Evolutionary conservation across 306 rosid genomes (phyloP).

Genomic region (Rosa rugosa): DNA sequence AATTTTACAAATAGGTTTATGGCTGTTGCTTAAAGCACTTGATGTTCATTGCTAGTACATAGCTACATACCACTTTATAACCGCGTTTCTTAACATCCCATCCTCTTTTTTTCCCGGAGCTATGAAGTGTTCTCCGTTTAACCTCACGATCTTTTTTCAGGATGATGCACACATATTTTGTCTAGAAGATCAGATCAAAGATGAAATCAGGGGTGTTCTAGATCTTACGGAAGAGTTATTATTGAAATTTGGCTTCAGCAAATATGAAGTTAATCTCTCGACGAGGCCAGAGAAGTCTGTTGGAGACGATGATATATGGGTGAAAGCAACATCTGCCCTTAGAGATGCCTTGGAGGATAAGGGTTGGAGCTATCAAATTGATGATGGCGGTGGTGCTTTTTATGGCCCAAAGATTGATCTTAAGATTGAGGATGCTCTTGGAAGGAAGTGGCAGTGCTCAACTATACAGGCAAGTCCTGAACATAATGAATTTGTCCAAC

Average conservation of each 20-base stretch:
- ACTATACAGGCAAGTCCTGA: constrained; percentile 78
- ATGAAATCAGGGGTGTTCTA: constrained; percentile 91
- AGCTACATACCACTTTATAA: not conserved
- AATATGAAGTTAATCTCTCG: constrained; percentile 91
- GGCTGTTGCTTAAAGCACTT: not conserved
- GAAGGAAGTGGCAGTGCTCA: constrained; percentile 99
- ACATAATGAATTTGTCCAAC: constrained; percentile 11
- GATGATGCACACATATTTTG: constrained; percentile 99
- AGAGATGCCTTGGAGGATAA: constrained; percentile 88
- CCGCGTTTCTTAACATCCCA: not conserved
- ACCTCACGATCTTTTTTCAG: constrained; percentile 50
- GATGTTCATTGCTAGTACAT: not conserved
- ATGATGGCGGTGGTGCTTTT: constrained; percentile 98
- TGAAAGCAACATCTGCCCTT: constrained; percentile 80
- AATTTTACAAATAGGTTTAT: not conserved
- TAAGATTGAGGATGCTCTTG: constrained; percentile 98
- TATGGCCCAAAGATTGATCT: constrained; percentile 98
- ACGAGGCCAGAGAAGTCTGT: constrained; percentile 90
- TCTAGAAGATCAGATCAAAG: constrained; percentile 85
- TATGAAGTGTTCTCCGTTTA: constrained; percentile 20
- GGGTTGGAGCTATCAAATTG: constrained; percentile 88
- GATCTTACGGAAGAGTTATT: constrained; percentile 86
- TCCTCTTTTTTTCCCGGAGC: not conserved
- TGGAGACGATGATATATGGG: constrained; percentile 89
- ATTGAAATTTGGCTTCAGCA: constrained; percentile 82